These are phyloP conservation scores for Fibroporia radiculosa DNA, from an alignment of 768 basidiomycete species.

Conservation along the genomic window DNA sequence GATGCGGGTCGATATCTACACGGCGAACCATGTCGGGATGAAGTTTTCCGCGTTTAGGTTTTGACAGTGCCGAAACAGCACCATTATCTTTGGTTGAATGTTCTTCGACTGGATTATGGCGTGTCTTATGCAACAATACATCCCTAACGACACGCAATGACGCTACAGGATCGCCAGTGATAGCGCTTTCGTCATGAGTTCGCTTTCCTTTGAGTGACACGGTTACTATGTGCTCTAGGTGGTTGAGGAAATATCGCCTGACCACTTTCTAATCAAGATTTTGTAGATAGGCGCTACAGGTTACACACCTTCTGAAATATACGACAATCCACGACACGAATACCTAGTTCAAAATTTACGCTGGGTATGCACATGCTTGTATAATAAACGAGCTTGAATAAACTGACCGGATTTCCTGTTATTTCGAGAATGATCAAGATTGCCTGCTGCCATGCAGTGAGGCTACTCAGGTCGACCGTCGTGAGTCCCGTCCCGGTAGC, in stretches of 20 bases:
- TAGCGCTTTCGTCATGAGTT: not conserved
- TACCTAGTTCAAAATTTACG: constrained; percentile 14
- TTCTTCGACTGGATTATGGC: not conserved
- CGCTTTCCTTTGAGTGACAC: constrained; percentile 7
- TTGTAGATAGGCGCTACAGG: not conserved
- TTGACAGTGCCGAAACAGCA: no score
- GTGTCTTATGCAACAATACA: not conserved
- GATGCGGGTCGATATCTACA: constrained; percentile 14
- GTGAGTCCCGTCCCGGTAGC: constrained; percentile 28
- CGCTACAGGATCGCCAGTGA: not conserved
- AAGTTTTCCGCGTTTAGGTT: no score
- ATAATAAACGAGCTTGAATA: not conserved
- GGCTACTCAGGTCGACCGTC: constrained; percentile 22
- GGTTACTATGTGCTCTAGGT: constrained; percentile 16
- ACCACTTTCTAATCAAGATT: not conserved
- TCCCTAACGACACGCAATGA: not conserved
- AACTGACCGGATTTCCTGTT: constrained; percentile 19
- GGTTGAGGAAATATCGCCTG: constrained; percentile 17
- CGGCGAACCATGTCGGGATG: constrained; percentile 17
- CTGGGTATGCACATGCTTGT: not conserved
- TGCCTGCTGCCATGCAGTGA: constrained; percentile 23
- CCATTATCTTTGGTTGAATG: no score
- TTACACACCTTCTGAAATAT: constrained; percentile 26
- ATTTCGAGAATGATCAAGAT: constrained; percentile 20
- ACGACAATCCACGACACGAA: constrained; percentile 34